A percentile compares a stretch with the other conserved stretches of the same genome.
phyloP scores from a whole-genome alignment of 2,329 filamentous ascomycete species.

The Elsinoe arachidis region DNA sequence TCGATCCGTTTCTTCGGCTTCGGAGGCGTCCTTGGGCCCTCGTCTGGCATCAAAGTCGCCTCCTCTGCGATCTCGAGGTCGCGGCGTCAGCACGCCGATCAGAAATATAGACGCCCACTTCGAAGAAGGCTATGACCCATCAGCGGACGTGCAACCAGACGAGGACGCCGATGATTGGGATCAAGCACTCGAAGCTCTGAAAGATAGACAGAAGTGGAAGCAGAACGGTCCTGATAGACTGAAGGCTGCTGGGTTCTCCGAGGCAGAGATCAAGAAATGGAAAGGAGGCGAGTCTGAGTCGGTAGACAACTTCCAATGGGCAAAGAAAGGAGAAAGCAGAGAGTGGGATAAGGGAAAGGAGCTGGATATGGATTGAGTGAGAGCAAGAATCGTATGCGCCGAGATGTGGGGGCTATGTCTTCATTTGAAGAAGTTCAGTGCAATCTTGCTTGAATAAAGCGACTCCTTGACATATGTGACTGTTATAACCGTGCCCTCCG shows the following conservation, averaged over 20 bases:
- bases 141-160: constrained; percentile 45
- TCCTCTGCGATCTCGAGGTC: constrained; percentile 52
- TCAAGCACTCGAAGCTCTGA: constrained; percentile 65
- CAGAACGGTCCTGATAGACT: constrained; percentile 67
- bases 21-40: constrained; percentile 57
- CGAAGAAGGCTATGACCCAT: constrained; percentile 54
- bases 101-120: constrained; percentile 76
- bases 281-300: constrained; percentile 54
- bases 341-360: constrained; percentile 63
- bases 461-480: too few relatives aligned
- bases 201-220: constrained; percentile 72
- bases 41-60: constrained; percentile 44
- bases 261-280: constrained; percentile 65
- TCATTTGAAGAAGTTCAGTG: neutral
- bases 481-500: too few relatives aligned
- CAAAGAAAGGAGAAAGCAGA: constrained; percentile 42
- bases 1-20: neutral
- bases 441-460: too few relatives aligned
- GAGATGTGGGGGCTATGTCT: neutral
- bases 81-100: constrained; percentile 51
- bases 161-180: constrained; percentile 61
- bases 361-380: constrained; percentile 39
- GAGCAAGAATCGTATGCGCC: neutral
- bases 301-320: constrained; percentile 39
- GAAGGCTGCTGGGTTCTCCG: constrained; percentile 67